Evolutionary conservation across 2,329 filamentous ascomycete genomes (phyloP), one percentile per base, ranked within the genome.

Genomic region (Fusarium buharicum): DNA sequence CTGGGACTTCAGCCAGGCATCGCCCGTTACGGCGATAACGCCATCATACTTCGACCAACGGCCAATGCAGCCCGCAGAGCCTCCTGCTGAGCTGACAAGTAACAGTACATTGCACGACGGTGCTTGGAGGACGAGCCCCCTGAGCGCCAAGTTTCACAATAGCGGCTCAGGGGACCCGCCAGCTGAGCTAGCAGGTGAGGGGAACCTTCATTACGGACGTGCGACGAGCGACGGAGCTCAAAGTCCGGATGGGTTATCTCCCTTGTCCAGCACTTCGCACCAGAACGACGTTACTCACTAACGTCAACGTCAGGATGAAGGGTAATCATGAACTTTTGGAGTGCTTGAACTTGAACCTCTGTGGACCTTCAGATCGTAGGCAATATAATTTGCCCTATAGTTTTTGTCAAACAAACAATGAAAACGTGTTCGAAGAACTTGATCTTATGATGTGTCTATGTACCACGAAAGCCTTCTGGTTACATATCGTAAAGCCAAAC

Each of bases 41-140:
- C 39, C 39, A 22, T 45, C 48, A 28, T 30, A 36, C 7, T n/a
- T 10, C 30, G 31, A n/a, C 14, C 39, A 40, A 16, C 22, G 36
- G 6, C 2, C n/a, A 4, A n/a, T 22, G 7, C 34, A 20, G 39
- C 30, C 28, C 8, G 13, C 22, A 7, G 8, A 13, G 27, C 22
- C 48, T 6, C 48, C 48, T 1, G 34, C 39, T 30, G 39, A 50
- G 9, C 30, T 50, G 6, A 50, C 28, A 5, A 50, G 22, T 50
- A 39, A 50, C 13, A 20, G 14, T 16, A 16, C 20, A n/a, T 36
- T 31, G 5, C 48, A 28, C 20, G 48, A 50, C 2, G 17, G 27
- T 11, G 22, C 16, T 12, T n/a, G 18, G 10, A 37, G 48, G 4
- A 37, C 13, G 13, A 50, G 31, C 9, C 31, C 10, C 12, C 30